A percentile compares a stretch with the other conserved stretches of the same genome.
Evolutionary conservation across 139 green algal species (phyloP).

Genomic region (Asterochloris sp.): DNA sequence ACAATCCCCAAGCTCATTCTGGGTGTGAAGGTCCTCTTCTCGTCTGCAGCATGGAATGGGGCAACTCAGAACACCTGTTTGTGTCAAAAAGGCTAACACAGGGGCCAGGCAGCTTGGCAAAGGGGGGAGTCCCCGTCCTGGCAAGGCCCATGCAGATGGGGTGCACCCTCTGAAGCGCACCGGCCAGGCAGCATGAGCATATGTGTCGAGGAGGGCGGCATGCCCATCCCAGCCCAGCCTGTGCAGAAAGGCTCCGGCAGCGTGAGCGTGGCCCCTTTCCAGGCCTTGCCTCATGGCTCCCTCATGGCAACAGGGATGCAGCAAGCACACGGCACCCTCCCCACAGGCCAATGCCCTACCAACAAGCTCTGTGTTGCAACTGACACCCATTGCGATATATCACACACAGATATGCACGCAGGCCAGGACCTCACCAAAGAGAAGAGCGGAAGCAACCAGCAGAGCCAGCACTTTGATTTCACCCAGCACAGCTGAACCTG

Average conservation of each 20-base stretch:
- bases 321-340: too few species aligned
- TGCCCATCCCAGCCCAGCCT: neutral
- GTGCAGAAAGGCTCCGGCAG: too few species aligned
- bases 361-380: too few species aligned
- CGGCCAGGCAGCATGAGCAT: neutral
- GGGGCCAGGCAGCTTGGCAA: too few species aligned
- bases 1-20: conserved; percentile 36
- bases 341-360: too few species aligned
- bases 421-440: conserved; percentile 30
- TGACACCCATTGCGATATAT: too few species aligned
- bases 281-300: too few species aligned
- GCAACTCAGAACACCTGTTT: neutral
- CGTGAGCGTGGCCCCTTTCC: too few species aligned
- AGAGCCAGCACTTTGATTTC: conserved; percentile 51
- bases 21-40: conserved; percentile 33
- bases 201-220: neutral
- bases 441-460: conserved; percentile 36
- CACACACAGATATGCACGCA: too few species aligned
- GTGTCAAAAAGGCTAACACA: too few species aligned
- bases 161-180: neutral
- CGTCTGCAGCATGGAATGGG: conserved; percentile 8
- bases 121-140: too few species aligned
- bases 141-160: neutral
- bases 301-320: too few species aligned
- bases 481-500: conserved; percentile 54